Conservation (phyloP, 2,329 filamentous ascomycete species). For the Xylariaceae sp. region DNA sequence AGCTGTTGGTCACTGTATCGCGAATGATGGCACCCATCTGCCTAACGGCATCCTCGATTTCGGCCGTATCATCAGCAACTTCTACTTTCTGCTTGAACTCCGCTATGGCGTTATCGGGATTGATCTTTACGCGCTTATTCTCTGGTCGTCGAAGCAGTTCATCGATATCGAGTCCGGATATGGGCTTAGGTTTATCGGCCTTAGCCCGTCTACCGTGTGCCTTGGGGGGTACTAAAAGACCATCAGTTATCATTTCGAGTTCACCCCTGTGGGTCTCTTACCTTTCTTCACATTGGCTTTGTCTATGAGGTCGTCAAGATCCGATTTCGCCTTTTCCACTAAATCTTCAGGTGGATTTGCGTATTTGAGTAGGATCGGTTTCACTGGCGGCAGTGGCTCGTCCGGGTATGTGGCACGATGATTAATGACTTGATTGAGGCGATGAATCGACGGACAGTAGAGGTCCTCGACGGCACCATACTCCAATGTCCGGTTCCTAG, state of each 20-base stretch:
- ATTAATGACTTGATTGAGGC: constrained; percentile 79
- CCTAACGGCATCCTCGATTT: constrained; percentile 61
- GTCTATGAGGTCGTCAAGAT: constrained; percentile 60
- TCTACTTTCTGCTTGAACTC: constrained; percentile 80
- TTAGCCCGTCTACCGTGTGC: constrained; percentile 64
- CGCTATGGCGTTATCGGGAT: constrained; percentile 71
- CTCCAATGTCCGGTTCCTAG: constrained; percentile 44
- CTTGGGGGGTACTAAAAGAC: constrained; percentile 64
- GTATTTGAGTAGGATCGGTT: constrained; percentile 64
- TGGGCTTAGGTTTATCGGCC: constrained; percentile 65
- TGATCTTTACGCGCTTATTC: constrained; percentile 37
- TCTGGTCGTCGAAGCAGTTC: constrained; percentile 54
- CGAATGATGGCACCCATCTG: constrained; percentile 72
- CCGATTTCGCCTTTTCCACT: constrained; percentile 49
- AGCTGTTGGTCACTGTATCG: constrained; percentile 62
- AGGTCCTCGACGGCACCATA: constrained; percentile 75
- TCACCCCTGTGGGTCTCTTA: constrained; percentile 27
- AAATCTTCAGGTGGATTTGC: constrained; percentile 66
- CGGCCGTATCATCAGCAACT: constrained; percentile 52
- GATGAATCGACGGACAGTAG: constrained; percentile 81
- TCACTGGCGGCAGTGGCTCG: constrained; percentile 55
- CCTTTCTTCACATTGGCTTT: constrained; percentile 80
- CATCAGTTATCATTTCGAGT: constrained; percentile 26
- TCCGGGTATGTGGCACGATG: constrained; percentile 72
- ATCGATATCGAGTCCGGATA: constrained; percentile 85